Evolutionary conservation across 2,329 filamentous ascomycete genomes (phyloP).

Genomic region (Atkinsonella texensis): DNA sequence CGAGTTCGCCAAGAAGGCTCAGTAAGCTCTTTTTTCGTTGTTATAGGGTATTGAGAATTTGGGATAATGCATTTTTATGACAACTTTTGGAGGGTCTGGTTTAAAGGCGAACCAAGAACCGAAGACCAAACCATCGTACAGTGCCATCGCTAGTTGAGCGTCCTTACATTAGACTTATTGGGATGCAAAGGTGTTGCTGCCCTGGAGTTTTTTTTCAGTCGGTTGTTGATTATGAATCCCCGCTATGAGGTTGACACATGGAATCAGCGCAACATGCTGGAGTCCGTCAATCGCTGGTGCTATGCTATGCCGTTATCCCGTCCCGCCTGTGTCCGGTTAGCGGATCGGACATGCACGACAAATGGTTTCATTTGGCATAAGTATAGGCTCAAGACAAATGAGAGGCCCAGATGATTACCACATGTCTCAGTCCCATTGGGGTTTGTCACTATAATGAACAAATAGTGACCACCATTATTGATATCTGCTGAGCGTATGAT

Average conservation of each 20-base stretch:
- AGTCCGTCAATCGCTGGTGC: no score
- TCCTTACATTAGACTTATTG: background rate
- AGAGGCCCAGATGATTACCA: no score
- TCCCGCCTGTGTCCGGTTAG: background rate
- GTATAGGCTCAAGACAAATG: no score
- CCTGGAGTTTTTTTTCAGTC: no score
- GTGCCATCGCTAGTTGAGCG: background rate
- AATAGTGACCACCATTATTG: background rate
- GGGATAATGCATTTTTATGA: slow-evolving; percentile 5
- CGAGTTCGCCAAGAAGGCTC: slow-evolving; percentile 72
- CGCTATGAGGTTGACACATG: no score
- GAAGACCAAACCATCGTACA: background rate
- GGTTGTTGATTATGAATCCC: no score
- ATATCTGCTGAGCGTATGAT: background rate
- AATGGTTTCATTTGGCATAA: background rate
- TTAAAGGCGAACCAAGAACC: background rate
- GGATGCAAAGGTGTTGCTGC: no score
- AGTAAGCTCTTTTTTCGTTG: slow-evolving; percentile 18
- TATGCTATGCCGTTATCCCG: no score
- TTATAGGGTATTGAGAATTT: background rate
- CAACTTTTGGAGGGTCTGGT: background rate
- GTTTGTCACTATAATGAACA: background rate
- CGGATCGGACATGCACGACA: background rate
- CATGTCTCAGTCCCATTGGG: background rate
- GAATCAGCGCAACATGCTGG: no score